Evolutionary conservation across 495 filamentous ascomycete species (phyloP).

Genomic region (Antarctomyces pellizariae): DNA sequence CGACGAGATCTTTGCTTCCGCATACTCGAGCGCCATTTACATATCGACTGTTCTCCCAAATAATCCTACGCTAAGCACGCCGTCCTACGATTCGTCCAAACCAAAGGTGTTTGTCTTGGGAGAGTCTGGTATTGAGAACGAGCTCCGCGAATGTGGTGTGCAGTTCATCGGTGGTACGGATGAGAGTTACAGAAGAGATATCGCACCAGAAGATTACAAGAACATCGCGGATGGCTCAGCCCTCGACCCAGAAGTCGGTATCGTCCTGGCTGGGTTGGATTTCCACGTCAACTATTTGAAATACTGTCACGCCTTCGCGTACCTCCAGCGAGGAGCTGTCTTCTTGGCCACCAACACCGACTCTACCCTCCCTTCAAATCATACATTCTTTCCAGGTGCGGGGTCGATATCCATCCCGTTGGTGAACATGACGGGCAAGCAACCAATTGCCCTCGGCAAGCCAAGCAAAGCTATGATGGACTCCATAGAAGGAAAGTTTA

Average conservation of each 20-base stretch:
- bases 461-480: constrained; percentile 99
- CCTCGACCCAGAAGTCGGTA: constrained; percentile 67
- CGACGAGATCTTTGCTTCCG: constrained; percentile 88
- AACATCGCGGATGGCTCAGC: constrained; percentile 48
- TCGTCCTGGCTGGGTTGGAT: constrained; percentile 77
- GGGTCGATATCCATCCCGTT: constrained; percentile 64
- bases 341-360: constrained; percentile 92
- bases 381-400: constrained; percentile 74
- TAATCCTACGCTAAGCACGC: too few relatives aligned
- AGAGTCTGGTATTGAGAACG: constrained; percentile 76
- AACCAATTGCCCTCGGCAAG: constrained; percentile 68
- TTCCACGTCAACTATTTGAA: constrained; percentile 92
- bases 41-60: constrained; percentile 73
- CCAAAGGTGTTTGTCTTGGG: constrained; percentile 89
- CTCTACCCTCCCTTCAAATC: constrained; percentile 56
- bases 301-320: constrained; percentile 59
- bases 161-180: constrained; percentile 79
- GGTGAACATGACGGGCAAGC: constrained; percentile 41
- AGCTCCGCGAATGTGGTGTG: constrained; percentile 54
- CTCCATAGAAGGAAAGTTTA: constrained; percentile 86
- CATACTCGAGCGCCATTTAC: constrained; percentile 88
- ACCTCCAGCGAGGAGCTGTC: constrained; percentile 57
- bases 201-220: constrained; percentile 57
- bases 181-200: constrained; percentile 46
- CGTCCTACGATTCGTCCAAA: too few relatives aligned